A percentile compares a stretch with the other conserved stretches of the same genome.
phyloP scores from a whole-genome alignment of 192 early-diverging fungal genomes.

The Backusella morwellensis region DNA sequence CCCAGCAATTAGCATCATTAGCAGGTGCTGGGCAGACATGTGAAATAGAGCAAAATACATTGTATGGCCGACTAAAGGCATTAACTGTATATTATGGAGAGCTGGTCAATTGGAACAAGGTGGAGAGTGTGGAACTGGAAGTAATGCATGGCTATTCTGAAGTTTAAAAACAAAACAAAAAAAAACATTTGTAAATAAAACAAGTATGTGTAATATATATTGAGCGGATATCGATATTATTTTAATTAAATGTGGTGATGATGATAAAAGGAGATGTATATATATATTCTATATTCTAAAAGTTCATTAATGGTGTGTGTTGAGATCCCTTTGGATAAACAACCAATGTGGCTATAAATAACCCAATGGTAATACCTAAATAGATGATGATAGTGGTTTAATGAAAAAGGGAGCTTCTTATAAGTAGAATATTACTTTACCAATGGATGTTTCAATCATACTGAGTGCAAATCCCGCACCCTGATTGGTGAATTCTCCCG shows the following conservation, averaged over 20 bases:
- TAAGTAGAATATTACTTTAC: neutral
- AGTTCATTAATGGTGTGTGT: conserved; percentile 43
- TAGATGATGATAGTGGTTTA: neutral
- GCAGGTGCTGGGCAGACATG: conserved; percentile 55
- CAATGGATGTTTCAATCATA: conserved; percentile 41
- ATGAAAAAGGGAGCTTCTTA: neutral
- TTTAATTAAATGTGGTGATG: neutral
- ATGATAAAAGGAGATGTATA: neutral
- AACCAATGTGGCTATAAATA: conserved; percentile 66
- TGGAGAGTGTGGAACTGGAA: neutral
- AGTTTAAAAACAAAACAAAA: neutral
- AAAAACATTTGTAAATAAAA: neutral
- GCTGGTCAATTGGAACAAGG: conserved; percentile 40
- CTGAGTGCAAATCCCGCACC: conserved; percentile 47
- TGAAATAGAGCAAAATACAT: conserved; percentile 80
- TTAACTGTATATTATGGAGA: conserved; percentile 80
- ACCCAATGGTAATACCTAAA: conserved; percentile 54
- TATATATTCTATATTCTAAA: neutral
- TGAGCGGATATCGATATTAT: neutral
- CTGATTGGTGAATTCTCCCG: conserved; percentile 16
- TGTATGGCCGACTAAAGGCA: conserved; percentile 67
- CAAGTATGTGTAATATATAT: neutral
- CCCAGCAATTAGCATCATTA: conserved; percentile 60
- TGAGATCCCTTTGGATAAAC: conserved; percentile 52
- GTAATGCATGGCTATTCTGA: neutral